These are phyloP conservation scores for Cladosporium austrohemisphaericum DNA, from an alignment of 2,329 filamentous ascomycete species.

Conservation along the genomic window DNA sequence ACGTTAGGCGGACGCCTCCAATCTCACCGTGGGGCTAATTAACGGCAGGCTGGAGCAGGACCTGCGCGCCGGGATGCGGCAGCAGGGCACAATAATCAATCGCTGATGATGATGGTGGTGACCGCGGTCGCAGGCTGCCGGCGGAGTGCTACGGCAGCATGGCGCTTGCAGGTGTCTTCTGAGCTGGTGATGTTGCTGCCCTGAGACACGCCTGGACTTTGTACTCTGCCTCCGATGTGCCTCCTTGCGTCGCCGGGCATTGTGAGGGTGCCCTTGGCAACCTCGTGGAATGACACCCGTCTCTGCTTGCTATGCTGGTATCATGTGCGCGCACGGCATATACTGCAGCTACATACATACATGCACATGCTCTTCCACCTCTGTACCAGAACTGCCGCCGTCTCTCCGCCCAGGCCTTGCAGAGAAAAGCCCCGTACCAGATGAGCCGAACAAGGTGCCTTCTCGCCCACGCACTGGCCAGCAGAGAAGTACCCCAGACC, in stretches of 20 bases:
- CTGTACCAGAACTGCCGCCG: neutral
- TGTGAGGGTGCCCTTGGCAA: slow-evolving; percentile 14
- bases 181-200: too few species aligned
- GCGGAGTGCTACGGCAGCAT: slow-evolving; percentile 8
- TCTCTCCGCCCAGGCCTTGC: slow-evolving; percentile 9
- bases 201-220: slow-evolving; percentile 15
- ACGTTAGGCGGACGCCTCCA: slow-evolving; percentile 9
- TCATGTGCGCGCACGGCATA: too few species aligned
- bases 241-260: slow-evolving; percentile 15
- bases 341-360: neutral
- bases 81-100: neutral
- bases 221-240: slow-evolving; percentile 5
- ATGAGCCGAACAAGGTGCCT: neutral
- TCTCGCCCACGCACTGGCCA: slow-evolving; percentile 14
- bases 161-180: neutral
- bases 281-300: slow-evolving; percentile 12
- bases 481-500: slow-evolving; percentile 8
- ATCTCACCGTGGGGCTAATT: slow-evolving; percentile 13
- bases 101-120: neutral
- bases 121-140: neutral
- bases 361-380: neutral
- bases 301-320: neutral
- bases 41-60: slow-evolving; percentile 13
- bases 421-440: neutral
- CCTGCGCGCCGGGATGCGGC: slow-evolving; percentile 8